Evolutionary conservation across 495 filamentous ascomycete genomes (phyloP).

Genomic region (Parathielavia hyrcaniae): DNA sequence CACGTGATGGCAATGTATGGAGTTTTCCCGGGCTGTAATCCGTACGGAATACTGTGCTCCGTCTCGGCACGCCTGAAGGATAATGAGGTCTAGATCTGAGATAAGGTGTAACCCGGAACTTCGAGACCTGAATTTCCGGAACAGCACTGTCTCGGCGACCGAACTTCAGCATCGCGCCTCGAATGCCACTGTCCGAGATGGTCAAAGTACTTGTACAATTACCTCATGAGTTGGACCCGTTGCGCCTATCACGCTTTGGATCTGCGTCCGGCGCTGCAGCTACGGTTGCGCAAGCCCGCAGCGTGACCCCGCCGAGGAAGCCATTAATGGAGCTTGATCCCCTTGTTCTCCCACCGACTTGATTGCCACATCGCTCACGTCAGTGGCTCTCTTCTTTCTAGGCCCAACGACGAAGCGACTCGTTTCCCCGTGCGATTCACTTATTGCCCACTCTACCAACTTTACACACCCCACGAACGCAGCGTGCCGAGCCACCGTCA

Average conservation of each 20-base stretch:
- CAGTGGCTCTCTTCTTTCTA: neutral
- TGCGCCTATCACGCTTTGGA: neutral
- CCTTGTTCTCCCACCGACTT: conserved; percentile 3
- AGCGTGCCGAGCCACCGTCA: neutral
- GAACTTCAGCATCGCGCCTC: neutral
- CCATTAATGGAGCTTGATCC: neutral
- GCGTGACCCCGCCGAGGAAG: conserved; percentile 1
- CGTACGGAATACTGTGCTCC: too few species aligned
- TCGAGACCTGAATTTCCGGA: too few species aligned
- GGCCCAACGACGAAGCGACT: neutral
- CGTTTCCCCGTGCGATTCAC: neutral
- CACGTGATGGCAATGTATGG: too few species aligned
- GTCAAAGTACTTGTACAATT: too few species aligned
- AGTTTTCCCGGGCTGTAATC: too few species aligned
- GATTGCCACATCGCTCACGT: conserved; percentile 9
- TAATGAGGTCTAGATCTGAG: too few species aligned
- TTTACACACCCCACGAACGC: neutral
- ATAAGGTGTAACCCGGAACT: too few species aligned
- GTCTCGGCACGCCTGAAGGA: too few species aligned
- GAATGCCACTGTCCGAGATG: neutral
- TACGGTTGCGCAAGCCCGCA: neutral
- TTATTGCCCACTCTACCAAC: neutral
- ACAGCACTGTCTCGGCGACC: neutral
- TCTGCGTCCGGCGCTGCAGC: neutral
- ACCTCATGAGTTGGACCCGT: neutral